Evolutionary conservation across 2,329 filamentous ascomycete genomes (phyloP).

Genomic region (Tolypocladium tundrense): DNA sequence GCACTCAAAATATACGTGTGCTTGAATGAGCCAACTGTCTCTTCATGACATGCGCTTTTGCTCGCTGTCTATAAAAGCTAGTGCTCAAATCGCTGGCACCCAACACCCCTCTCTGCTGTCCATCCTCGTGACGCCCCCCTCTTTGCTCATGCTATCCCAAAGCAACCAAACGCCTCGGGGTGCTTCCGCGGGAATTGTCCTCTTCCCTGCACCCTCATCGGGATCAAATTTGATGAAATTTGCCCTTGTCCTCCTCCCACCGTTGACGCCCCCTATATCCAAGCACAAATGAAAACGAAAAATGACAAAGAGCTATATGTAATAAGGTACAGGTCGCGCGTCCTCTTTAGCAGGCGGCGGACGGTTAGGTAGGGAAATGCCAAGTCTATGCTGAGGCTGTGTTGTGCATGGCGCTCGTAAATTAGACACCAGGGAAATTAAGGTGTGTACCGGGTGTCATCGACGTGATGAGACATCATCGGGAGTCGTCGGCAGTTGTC

Average conservation of each 20-base stretch:
- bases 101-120: neutral
- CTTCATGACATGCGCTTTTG: neutral
- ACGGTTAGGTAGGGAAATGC: slow-evolving; percentile 16
- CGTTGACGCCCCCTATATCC: slow-evolving; percentile 16
- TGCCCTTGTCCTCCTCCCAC: slow-evolving; percentile 8
- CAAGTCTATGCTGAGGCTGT: slow-evolving; percentile 21
- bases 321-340: slow-evolving; percentile 15
- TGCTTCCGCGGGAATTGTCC: slow-evolving; percentile 4
- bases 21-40: neutral
- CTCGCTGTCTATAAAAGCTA: neutral
- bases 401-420: neutral
- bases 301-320: slow-evolving; percentile 12
- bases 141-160: slow-evolving; percentile 6
- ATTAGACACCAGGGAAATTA: neutral
- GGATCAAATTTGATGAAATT: slow-evolving; percentile 13
- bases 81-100: neutral
- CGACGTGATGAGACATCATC: slow-evolving; percentile 2
- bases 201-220: slow-evolving; percentile 10
- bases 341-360: slow-evolving; percentile 8
- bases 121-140: neutral
- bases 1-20: too few relatives aligned
- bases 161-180: slow-evolving; percentile 8
- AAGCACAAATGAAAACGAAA: slow-evolving; percentile 11
- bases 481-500: neutral
- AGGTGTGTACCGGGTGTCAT: neutral